These are phyloP conservation scores for Beauveria scarabaeidicola DNA, from an alignment of 2,329 filamentous ascomycete species.

Conservation along the genomic window DNA sequence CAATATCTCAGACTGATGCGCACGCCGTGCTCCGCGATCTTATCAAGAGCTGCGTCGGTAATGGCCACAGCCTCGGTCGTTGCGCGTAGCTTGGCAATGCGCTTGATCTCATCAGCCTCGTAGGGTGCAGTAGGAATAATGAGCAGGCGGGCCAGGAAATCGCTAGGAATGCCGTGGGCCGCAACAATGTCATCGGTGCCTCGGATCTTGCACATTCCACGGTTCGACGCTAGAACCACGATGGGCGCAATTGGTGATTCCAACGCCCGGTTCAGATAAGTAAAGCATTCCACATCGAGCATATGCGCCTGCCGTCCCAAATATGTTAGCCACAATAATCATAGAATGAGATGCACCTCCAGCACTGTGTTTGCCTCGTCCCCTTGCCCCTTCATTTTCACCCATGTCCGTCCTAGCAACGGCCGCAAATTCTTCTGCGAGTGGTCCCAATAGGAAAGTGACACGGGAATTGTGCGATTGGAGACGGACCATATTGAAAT, in stretches of 20 bases:
- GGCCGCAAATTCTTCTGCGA: background rate
- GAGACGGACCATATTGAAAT: background rate
- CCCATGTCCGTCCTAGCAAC: background rate
- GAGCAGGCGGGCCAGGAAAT: conserved; percentile 86
- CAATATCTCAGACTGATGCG: conserved; percentile 88
- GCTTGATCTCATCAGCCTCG: conserved; percentile 79
- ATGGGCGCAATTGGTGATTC: conserved; percentile 93
- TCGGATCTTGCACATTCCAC: conserved; percentile 86
- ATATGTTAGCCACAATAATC: conserved; percentile 7
- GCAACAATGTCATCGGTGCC: conserved; percentile 75
- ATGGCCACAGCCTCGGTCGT: conserved; percentile 74
- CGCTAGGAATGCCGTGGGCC: conserved; percentile 87
- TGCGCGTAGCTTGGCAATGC: conserved; percentile 78
- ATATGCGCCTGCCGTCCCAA: conserved; percentile 70
- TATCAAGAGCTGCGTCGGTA: conserved; percentile 74
- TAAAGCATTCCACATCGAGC: conserved; percentile 99
- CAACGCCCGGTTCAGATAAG: conserved; percentile 95
- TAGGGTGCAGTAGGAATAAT: conserved; percentile 95
- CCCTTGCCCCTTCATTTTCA: background rate
- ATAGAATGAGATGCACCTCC: background rate
- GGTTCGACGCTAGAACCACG: conserved; percentile 94
- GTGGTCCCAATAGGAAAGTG: background rate
- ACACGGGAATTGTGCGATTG: background rate
- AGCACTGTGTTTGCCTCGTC: background rate
- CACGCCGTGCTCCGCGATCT: conserved; percentile 78